Evolutionary conservation across 495 filamentous ascomycete genomes (phyloP), one percentile per base, ranked within the genome.

Genomic region (Neurospora tetrasperma): DNA sequence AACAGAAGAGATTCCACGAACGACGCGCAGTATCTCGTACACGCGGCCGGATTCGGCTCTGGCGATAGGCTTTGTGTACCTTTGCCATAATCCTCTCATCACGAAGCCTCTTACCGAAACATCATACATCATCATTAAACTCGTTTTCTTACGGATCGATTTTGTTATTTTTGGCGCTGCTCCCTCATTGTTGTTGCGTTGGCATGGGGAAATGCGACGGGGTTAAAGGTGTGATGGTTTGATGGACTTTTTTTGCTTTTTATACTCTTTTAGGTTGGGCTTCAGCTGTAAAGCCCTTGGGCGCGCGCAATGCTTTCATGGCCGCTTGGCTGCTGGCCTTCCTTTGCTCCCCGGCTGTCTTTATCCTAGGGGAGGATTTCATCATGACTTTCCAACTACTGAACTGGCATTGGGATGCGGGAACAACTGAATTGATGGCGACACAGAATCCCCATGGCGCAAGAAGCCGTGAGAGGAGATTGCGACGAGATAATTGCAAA

Each of bases 21-120:
- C 54, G 27, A 66, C 54, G 54, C 54, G 54, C 54, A 66, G 23
- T 66, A 66, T 62, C 72, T 74, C 78, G 75, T 59, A 74, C 59
- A 73, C 73, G 74, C 75, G 73, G 71, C 44, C 74, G 74, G 73
- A 69, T 74, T 74, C 69, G 71, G 71, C 69, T 73, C 70, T 79
- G 54, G 75, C 69, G 72, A 40, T 71, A 74, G 73, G 69, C 72
- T 74, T 66, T 35, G 54, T 66, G 27, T 66, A 27, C 54, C 54
- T 66, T 66, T 35, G 54, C 54, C 54, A 66, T 66, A 66, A 74
- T 79, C 74, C 71, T 77, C 76, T 76, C 78, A 76, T 66, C 54
- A 66, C 40, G 73, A 76, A 62, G 14, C 54, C 27, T 66, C 6
- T 43, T 70, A 71, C 70, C 72, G 71, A 48, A 72, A 70, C 62